Base-by-base conservation (phyloP, 225 moss, liverwort and hornwort genomes). In the Antitrichia curtipendula region DNA sequence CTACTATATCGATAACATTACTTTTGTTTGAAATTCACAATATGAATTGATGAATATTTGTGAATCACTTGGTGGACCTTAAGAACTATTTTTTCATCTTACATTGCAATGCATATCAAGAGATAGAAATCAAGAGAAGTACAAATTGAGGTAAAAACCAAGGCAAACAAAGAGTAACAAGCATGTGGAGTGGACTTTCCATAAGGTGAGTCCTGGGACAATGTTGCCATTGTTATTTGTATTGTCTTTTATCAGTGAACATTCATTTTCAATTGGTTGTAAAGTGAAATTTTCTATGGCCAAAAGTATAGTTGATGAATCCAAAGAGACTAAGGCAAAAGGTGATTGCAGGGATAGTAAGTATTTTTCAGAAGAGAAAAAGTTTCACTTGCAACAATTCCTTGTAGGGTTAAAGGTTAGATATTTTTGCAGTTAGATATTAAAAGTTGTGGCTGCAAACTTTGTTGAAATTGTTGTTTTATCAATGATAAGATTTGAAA, bases 151-250 rank as follows among this genome's bases (percentile, higher is more conserved):
- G 10, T 1, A 8, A 41, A 70, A 25, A 5, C 0, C 12, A 41
- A 0, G 1, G 25, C 8, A 5, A 25, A 15, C 1, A 70, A 41
- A 27, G 5, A 27, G 8, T 24, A 41, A 41, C 0, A 0, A 25
- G 3, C 13, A 68, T 38, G 7, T 40, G 1, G 5, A 43, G 3
- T 41, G 16, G 43, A 1, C 5, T 71, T 43, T 27, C 5, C 2
- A 1, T 25, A 43, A 28, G 16, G 9, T 43, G 16, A 71, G 6
- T 71, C 3, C 3, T 0, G 1, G 3, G 45, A 45, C 2, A 71
- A 41, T 12, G 17, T 72, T 45, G 17, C 17, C 17, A 45, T 29
- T 72, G 3, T 29, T 10, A 45, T 45, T 45, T 45, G 10, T 3
- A 0, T 28, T 16, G 14, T 45, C 6, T 17, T 29, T 45, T 29